Percentiles rank a stretch among this genome's conserved stretches.
These are phyloP conservation scores for Halteria grandinella DNA, from an alignment of 73 alveolate species.

Conservation along the genomic window DNA sequence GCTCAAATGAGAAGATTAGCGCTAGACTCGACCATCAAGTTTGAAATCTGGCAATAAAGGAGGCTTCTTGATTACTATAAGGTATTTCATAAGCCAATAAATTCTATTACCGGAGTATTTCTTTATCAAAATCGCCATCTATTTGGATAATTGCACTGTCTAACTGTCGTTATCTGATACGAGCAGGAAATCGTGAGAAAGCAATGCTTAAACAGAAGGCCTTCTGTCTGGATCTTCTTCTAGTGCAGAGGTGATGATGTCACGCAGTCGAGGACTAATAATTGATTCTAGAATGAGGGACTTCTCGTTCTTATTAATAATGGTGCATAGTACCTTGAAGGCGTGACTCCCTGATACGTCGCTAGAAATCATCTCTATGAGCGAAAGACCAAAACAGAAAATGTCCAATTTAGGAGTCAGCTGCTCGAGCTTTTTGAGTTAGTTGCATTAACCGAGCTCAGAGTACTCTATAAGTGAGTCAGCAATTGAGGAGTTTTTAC, in stretches of 20 bases:
- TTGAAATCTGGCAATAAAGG: too few relatives aligned
- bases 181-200: slow-evolving; percentile 74
- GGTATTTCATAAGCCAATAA: too few relatives aligned
- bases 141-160: slow-evolving; percentile 4
- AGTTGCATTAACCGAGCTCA: slow-evolving; percentile 5
- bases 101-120: too few relatives aligned
- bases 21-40: too few relatives aligned
- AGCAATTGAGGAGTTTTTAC: background rate
- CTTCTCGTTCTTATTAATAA: slow-evolving; percentile 2
- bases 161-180: slow-evolving; percentile 4
- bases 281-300: background rate
- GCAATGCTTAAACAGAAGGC: slow-evolving; percentile 76
- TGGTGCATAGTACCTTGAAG: slow-evolving; percentile 10
- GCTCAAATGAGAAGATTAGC: too few relatives aligned
- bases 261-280: slow-evolving; percentile 25
- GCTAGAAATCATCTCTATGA: slow-evolving; percentile 38
- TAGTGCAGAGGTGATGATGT: slow-evolving; percentile 74
- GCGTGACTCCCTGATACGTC: slow-evolving; percentile 22
- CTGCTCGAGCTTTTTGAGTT: background rate
- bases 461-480: slow-evolving; percentile 19
- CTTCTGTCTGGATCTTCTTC: slow-evolving; percentile 78
- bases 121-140: background rate
- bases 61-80: too few relatives aligned
- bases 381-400: slow-evolving; percentile 44
- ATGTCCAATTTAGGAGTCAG: slow-evolving; percentile 25